These are phyloP conservation scores for Chlorella sp. DNA, from an alignment of 139 green algal genomes.

Conservation along the genomic window DNA sequence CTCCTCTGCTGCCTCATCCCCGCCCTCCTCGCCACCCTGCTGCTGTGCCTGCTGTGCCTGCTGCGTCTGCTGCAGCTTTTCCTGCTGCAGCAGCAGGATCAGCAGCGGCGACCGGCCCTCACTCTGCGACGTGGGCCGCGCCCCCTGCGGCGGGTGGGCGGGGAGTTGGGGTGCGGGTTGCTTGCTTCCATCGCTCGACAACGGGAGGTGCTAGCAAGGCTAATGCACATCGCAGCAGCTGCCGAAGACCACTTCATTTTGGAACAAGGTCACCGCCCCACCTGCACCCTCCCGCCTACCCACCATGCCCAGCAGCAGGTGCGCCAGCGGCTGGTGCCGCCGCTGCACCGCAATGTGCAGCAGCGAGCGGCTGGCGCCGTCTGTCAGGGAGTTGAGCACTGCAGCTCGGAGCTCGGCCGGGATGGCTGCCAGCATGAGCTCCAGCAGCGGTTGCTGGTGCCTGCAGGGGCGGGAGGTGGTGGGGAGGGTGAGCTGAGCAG, in stretches of 20 bases:
- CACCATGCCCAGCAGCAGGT: conserved; percentile 23
- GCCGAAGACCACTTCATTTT: not conserved
- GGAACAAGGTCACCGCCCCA: not conserved
- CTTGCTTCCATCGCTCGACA: too few species aligned
- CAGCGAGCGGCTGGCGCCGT: conserved; percentile 1
- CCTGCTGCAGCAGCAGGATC: conserved; percentile 8
- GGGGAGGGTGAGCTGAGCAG: too few species aligned
- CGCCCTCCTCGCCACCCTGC: not conserved
- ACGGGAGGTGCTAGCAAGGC: too few species aligned
- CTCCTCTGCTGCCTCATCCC: not conserved
- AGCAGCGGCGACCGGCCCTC: conserved; percentile 23
- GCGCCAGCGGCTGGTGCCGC: not conserved
- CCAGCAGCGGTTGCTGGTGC: not conserved
- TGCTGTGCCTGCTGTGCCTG: not conserved
- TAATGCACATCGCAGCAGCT: not conserved
- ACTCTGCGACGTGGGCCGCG: conserved; percentile 15
- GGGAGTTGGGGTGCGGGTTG: too few species aligned
- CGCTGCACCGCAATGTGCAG: conserved; percentile 25
- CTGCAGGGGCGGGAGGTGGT: not conserved
- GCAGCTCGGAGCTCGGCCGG: not conserved
- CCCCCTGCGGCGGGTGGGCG: not conserved
- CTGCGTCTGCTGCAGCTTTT: not conserved
- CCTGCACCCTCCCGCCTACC: not conserved
- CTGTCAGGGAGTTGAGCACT: conserved; percentile 6
- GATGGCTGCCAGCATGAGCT: not conserved